These are phyloP conservation scores for Pholiota microspora DNA, from an alignment of 768 basidiomycete species.

Conservation along the genomic window DNA sequence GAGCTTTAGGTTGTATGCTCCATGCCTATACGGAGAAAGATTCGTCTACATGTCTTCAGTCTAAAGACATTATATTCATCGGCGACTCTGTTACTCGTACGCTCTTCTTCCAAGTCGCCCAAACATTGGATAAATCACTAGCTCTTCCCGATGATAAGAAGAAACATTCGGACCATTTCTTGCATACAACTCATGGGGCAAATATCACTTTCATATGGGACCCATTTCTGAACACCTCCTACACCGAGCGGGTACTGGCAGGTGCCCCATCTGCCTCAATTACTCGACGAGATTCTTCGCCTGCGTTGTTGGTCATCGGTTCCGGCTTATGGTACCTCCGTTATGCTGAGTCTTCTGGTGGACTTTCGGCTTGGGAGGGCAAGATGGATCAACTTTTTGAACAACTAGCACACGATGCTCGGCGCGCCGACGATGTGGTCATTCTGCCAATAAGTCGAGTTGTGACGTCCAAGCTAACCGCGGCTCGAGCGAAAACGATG, in stretches of 20 bases:
- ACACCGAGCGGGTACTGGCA: constrained; percentile 43
- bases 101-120: constrained; percentile 74
- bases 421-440: constrained; percentile 69
- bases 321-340: constrained; percentile 90
- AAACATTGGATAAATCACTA: constrained; percentile 55
- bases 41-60: constrained; percentile 51
- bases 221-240: constrained; percentile 77
- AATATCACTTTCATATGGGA: constrained; percentile 76
- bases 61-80: constrained; percentile 66
- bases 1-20: constrained; percentile 81
- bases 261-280: constrained; percentile 1
- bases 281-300: constrained; percentile 6
- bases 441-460: constrained; percentile 78
- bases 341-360: constrained; percentile 68
- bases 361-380: constrained; percentile 74
- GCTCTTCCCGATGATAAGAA: constrained; percentile 55
- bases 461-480: constrained; percentile 61
- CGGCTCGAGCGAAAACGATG: constrained; percentile 66
- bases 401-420: constrained; percentile 35
- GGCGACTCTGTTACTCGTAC: constrained; percentile 84
- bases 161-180: constrained; percentile 67
- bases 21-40: constrained; percentile 59
- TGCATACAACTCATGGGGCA: constrained; percentile 44
- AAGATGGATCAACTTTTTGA: constrained; percentile 68
- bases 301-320: constrained; percentile 75